phyloP scores from a whole-genome alignment of 1,284 basidiomycete species.

The Apiotrichum sp. region DNA sequence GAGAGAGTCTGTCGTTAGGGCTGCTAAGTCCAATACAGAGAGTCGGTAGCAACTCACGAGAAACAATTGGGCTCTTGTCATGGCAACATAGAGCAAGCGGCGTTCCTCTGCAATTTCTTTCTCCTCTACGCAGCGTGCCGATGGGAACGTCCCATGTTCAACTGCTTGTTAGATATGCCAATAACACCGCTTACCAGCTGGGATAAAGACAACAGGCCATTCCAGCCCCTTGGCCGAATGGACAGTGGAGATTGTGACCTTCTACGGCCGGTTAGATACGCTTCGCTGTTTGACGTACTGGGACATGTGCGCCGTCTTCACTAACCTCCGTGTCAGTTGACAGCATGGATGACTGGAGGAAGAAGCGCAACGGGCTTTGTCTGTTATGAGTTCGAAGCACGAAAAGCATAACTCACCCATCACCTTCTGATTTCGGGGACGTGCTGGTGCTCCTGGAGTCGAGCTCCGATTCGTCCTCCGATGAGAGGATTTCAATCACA shows the following conservation, averaged over 20 bases:
- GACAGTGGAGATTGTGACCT: constrained; percentile 80
- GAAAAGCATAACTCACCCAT: background rate
- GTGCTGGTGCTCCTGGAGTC: background rate
- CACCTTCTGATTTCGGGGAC: background rate
- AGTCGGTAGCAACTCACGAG: constrained; percentile 45
- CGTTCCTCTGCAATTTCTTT: constrained; percentile 78
- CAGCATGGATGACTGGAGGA: constrained; percentile 77
- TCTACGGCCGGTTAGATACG: constrained; percentile 48
- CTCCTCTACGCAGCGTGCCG: constrained; percentile 55
- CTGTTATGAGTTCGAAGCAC: constrained; percentile 38
- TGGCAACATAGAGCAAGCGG: constrained; percentile 80
- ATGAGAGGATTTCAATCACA: constrained; percentile 31
- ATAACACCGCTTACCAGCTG: constrained; percentile 28
- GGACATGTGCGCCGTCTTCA: constrained; percentile 49
- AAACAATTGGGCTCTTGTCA: constrained; percentile 75
- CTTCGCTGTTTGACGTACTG: constrained; percentile 3
- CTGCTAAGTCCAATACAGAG: constrained; percentile 39
- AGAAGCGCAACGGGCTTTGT: constrained; percentile 64
- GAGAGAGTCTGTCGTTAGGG: constrained; percentile 35
- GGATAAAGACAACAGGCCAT: constrained; percentile 63
- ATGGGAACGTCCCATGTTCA: constrained; percentile 72
- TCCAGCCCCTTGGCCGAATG: constrained; percentile 89
- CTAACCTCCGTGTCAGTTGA: constrained; percentile 70
- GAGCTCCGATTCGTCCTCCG: constrained; percentile 32
- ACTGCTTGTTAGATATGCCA: constrained; percentile 47